Conservation (phyloP, 176 grass and related monocot species). For the Ananas comosus region DNA sequence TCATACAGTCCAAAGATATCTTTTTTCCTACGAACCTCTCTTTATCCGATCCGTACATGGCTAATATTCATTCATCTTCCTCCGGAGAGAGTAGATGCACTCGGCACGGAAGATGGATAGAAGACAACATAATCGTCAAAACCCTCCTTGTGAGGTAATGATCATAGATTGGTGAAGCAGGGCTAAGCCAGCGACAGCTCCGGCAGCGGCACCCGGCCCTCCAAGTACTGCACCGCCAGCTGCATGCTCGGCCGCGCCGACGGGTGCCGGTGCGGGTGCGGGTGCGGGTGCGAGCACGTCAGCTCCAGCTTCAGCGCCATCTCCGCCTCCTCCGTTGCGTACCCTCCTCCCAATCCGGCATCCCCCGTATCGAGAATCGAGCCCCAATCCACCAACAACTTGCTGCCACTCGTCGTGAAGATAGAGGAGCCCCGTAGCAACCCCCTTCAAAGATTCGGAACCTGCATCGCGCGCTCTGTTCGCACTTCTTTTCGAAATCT, state of each 20-base stretch:
- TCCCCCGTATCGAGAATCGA: background rate
- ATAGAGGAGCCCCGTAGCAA: constrained; percentile 32
- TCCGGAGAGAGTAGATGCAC: too few species aligned
- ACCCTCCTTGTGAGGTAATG: constrained; percentile 21
- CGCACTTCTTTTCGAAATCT: too few species aligned
- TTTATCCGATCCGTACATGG: too few species aligned
- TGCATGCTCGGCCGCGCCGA: constrained; percentile 32
- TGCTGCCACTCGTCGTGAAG: constrained; percentile 43
- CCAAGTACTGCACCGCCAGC: constrained; percentile 31
- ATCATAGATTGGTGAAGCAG: constrained; percentile 15
- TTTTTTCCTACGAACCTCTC: too few species aligned
- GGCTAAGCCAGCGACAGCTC: constrained; percentile 2
- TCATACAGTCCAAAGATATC: too few species aligned
- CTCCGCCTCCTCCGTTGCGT: constrained; percentile 6
- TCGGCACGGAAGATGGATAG: too few species aligned
- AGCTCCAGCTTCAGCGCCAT: constrained; percentile 20
- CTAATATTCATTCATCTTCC: too few species aligned
- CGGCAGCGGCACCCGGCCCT: constrained; percentile 6
- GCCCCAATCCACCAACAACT: constrained; percentile 24
- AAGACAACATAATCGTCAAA: constrained; percentile 5
- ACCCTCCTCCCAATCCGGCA: background rate
- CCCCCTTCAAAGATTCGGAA: constrained; percentile 37
- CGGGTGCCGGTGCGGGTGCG: too few species aligned
- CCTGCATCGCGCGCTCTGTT: constrained; percentile 4
- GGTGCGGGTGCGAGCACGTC: constrained; percentile 16